Evolutionary conservation across 495 filamentous ascomycete genomes (phyloP), one percentile per base, ranked within the genome.

Genomic region (Chaetomidium leptoderma): DNA sequence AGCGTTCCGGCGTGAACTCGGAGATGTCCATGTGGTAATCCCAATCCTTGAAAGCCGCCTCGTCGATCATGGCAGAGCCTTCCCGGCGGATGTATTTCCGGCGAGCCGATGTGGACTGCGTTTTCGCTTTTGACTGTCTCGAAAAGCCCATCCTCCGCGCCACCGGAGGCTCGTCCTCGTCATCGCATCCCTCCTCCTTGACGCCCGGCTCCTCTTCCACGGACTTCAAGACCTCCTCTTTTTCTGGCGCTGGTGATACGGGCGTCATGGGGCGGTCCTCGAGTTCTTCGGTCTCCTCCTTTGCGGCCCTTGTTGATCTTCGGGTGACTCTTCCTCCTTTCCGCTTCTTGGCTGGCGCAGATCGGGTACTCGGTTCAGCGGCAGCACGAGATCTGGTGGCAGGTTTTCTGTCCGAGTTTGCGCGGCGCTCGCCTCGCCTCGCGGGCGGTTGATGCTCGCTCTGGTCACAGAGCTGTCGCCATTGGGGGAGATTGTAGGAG

Each of bases 361-460:
- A 67, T 13, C 69, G 53, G 3, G 63, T 50, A 32, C 54, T 49
- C 11, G 66, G 36, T 10, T 70, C 47, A 10, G 75, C 60, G 24
- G 72, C 55, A 16, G 70, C 63, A 37, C 58, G 58, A 46, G 68
- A 44, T 40, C 67, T 59, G 16, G 73, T 60, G 0, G 62, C 63
- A 24, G 51, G 69, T 49, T 74, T 80, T 58, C 83, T 83, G 54
- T 89, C 86, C 59, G 86, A 87, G 63, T 89, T 70, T 72, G 84
- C 74, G n/a, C 93, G 85, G 60, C 93, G 77, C 69, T 98, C 92
- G 46, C 95, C 93, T 66, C 93, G 82, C 58, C 85, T 86, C n/a
- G 95, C 93, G 3, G 95, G 93, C 1, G 92, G 95, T 65, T 98
- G 93, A 66, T 98, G 91, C 59, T 95, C 90, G 68, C 88, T 88